phyloP scores from a whole-genome alignment of 2,329 filamentous ascomycete species.

The Cladosporium sp. region DNA sequence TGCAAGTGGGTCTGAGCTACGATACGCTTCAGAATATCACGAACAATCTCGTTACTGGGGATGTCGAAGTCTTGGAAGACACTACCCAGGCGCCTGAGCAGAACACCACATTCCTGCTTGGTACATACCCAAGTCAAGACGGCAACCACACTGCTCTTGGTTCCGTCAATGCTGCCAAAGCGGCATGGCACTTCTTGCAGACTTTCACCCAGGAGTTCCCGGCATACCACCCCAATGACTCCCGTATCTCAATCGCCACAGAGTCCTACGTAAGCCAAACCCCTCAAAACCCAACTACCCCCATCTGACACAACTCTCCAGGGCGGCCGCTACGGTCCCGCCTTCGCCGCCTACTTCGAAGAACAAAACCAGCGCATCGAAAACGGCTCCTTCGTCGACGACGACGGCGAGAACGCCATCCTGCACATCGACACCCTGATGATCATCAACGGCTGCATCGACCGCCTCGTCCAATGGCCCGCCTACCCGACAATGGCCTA shows the following conservation, averaged over 20 bases:
- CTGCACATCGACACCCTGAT: slow-evolving; percentile 55
- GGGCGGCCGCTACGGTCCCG: slow-evolving; percentile 64
- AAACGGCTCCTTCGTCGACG: slow-evolving; percentile 43
- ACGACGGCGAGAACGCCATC: slow-evolving; percentile 36
- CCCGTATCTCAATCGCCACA: slow-evolving; percentile 55
- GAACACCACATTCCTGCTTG: slow-evolving; percentile 56
- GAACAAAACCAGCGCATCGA: slow-evolving; percentile 60
- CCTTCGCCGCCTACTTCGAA: slow-evolving; percentile 59
- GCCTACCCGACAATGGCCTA: slow-evolving; percentile 50
- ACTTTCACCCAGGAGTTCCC: slow-evolving; percentile 66
- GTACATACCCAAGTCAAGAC: slow-evolving; percentile 54
- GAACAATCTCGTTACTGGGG: slow-evolving; percentile 32
- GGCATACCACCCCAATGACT: slow-evolving; percentile 60
- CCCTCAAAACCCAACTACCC: slow-evolving; percentile 49
- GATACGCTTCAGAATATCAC: slow-evolving; percentile 43
- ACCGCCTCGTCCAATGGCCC: slow-evolving; percentile 51
- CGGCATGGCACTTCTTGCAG: slow-evolving; percentile 62
- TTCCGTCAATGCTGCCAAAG: slow-evolving; percentile 56
- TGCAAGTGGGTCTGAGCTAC: slow-evolving; percentile 59
- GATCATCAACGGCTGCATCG: slow-evolving; percentile 55
- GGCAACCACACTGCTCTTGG: slow-evolving; percentile 50
- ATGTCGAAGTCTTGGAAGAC: slow-evolving; percentile 25
- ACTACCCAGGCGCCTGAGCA: slow-evolving; percentile 43
- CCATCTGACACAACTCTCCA: neutral
- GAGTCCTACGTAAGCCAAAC: slow-evolving; percentile 54